Conservation (phyloP, 164 flowering plant genomes). For the Vitis amurensis region DNA sequence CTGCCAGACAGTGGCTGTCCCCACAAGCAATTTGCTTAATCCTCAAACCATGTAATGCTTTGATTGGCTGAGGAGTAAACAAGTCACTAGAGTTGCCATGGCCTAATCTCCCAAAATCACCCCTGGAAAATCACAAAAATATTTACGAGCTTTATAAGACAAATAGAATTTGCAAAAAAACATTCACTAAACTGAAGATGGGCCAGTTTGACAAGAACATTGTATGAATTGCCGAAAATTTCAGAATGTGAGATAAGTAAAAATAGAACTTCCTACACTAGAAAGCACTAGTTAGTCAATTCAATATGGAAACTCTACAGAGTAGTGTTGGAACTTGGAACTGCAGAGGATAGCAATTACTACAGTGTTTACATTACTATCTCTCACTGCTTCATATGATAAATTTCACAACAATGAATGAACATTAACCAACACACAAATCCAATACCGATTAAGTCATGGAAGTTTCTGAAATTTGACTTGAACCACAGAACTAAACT, state of each 20-base stretch:
- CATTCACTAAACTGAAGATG: no score
- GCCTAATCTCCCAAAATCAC: slow-evolving; percentile 98
- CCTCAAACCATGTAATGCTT: slow-evolving; percentile 66
- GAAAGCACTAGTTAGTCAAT: no score
- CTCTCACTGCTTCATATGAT: not conserved
- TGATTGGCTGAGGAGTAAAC: slow-evolving; percentile 87
- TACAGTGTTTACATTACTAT: not conserved
- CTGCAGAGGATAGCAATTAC: not conserved
- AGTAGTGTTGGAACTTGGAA: no score
- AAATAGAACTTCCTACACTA: no score
- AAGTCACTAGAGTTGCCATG: slow-evolving; percentile 96
- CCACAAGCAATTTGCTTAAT: slow-evolving; percentile 98
- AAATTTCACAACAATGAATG: not conserved
- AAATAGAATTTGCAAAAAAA: no score
- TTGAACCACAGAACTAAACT: no score
- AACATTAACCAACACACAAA: not conserved
- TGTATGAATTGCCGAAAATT: no score
- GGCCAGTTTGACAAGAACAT: no score
- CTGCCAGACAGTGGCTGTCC: slow-evolving; percentile 96
- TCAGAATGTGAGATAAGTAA: no score
- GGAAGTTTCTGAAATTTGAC: no score
- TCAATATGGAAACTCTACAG: no score
- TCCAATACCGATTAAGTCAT: not conserved
- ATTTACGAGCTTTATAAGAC: not conserved
- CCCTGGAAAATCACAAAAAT: slow-evolving; percentile 51